Evolutionary conservation across 768 basidiomycete species (phyloP), one percentile per base, ranked within the genome.

Genomic region (Pleurotus tuber-regium): DNA sequence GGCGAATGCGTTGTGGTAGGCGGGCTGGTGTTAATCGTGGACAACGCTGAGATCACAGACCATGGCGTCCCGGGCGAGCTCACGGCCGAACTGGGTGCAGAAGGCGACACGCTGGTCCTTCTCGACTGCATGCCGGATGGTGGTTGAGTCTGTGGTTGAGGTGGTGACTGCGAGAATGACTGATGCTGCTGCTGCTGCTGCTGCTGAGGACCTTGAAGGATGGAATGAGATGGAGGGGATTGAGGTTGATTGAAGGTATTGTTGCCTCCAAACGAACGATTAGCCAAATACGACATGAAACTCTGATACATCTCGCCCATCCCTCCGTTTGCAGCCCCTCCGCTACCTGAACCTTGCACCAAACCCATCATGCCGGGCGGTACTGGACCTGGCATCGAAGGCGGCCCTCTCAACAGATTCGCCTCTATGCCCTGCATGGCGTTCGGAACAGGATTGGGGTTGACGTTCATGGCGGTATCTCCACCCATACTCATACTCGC

Each of bases 301-400:
- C 43, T 57, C 41, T 55, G 56, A 39, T 61, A 61, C 47, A 63
- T 57, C 19, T 66, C 61, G n/a, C 55, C 59, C 50, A 61, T 57
- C 29, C 54, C 50, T 25, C 30, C 46, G 28, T 53, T 55, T 23
- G 33, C 43, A 11, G 21, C 19, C 9, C 6, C 29, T 21, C 42
- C 19, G 12, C 16, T 39, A 4, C 12, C 35, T 48, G 21, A 26
- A 23, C 21, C 28, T 21, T 41, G 31, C 23, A 43, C 4, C n/a
- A 19, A 23, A 14, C 30, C 51, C 33, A 36, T 30, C 56, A 46
- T 28, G 11, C 14, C 29, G n/a, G 31, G 30, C 10, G 46, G 46
- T 5, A 42, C 11, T 11, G 7, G 23, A 23, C 9, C 9, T 33
- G 46, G 31, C 12, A 19, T 19, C n/a, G 46, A 48, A 31, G 30